phyloP scores from a whole-genome alignment of 805 yeast species.

The Hagleromyces aurorensis region DNA sequence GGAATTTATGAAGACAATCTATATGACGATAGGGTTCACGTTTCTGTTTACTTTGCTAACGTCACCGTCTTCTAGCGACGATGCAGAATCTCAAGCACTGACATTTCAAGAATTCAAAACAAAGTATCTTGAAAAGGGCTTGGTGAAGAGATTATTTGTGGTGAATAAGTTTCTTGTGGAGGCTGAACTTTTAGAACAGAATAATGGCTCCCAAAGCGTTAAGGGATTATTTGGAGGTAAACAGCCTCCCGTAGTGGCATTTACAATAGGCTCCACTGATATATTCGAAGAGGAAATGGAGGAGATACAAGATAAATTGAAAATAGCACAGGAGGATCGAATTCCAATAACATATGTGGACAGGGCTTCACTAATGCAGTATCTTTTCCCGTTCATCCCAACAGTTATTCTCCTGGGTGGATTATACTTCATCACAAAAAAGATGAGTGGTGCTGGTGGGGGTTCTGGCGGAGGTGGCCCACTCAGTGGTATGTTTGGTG shows the following conservation, averaged over 20 bases:
- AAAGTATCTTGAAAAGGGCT: constrained; percentile 68
- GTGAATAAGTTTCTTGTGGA: constrained; percentile 66
- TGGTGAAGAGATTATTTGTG: constrained; percentile 66
- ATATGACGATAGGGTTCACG: constrained; percentile 34
- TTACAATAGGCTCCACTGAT: constrained; percentile 85
- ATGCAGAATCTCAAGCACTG: constrained; percentile 26
- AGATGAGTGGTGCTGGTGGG: constrained; percentile 31
- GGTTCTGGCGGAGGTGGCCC: constrained; percentile 45
- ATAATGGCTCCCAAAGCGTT: constrained; percentile 7
- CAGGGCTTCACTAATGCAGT: constrained; percentile 54
- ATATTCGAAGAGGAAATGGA: constrained; percentile 78
- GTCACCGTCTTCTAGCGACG: constrained; percentile 13
- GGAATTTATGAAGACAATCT: constrained; percentile 35
- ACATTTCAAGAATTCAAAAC: constrained; percentile 81
- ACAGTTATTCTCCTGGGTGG: constrained; percentile 78
- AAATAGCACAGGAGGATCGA: constrained; percentile 60
- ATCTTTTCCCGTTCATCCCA: constrained; percentile 67
- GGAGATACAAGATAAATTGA: constrained; percentile 58
- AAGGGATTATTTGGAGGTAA: constrained; percentile 10
- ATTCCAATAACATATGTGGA: constrained; percentile 73
- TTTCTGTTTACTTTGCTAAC: constrained; percentile 31
- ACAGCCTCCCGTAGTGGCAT: constrained; percentile 43
- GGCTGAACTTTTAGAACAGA: constrained; percentile 47
- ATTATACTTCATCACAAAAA: constrained; percentile 38
- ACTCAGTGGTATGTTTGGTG: constrained; percentile 61